Evolutionary conservation across 768 basidiomycete genomes (phyloP).

Genomic region (Imleria badia): DNA sequence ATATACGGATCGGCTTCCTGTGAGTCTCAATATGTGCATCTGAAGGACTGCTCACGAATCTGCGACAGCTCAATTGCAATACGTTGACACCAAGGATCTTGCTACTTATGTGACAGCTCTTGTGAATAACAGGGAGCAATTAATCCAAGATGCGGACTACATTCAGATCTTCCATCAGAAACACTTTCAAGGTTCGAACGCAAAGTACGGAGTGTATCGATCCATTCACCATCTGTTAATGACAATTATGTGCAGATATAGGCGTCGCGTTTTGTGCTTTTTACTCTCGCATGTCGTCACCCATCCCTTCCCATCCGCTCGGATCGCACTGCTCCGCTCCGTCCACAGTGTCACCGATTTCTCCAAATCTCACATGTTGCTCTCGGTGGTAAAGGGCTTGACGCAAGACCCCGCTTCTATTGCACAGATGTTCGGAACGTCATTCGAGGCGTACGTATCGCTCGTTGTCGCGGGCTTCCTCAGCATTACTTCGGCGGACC

Average conservation of each 20-base stretch:
- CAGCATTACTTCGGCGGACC: constrained; percentile 38
- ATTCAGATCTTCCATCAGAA: constrained; percentile 60
- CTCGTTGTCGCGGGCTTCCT: constrained; percentile 53
- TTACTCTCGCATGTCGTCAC: constrained; percentile 76
- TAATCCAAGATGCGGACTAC: constrained; percentile 59
- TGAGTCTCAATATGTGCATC: constrained; percentile 32
- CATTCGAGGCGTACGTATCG: constrained; percentile 34
- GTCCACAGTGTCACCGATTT: constrained; percentile 41
- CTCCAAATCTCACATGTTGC: constrained; percentile 51
- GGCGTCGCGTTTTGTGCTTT: constrained; percentile 69
- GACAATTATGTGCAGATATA: constrained; percentile 48
- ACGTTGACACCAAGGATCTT: constrained; percentile 64
- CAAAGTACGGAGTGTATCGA: constrained; percentile 38
- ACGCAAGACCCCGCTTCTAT: constrained; percentile 22
- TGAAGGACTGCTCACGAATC: constrained; percentile 8
- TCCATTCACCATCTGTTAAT: constrained; percentile 34
- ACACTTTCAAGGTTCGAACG: constrained; percentile 45
- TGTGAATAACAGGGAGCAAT: constrained; percentile 49
- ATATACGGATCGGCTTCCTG: constrained; percentile 66
- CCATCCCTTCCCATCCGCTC: constrained; percentile 47
- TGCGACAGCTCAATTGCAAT: constrained; percentile 55
- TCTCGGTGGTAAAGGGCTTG: constrained; percentile 53
- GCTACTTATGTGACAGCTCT: constrained; percentile 57
- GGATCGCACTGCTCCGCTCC: constrained; percentile 52
- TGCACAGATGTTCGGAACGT: constrained; percentile 38